Conservation (phyloP, 2,329 filamentous ascomycete species). For the Trichoderma polysporum region DNA sequence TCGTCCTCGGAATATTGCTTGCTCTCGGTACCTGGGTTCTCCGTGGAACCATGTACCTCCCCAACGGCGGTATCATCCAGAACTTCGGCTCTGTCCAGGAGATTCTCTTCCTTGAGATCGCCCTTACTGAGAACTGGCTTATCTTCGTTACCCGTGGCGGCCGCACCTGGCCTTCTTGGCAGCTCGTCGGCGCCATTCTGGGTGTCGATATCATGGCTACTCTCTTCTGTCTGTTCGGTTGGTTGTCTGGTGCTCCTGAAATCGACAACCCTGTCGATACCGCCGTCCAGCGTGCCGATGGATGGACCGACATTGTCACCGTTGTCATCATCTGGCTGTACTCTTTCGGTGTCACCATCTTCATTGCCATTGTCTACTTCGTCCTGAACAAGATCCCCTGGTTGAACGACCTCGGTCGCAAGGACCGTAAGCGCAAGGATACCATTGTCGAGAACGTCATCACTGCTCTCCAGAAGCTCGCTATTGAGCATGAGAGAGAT, state of each 20-base stretch:
- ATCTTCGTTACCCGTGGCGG: conserved; percentile 96
- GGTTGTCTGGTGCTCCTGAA: conserved; percentile 58
- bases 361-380: conserved; percentile 73
- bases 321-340: conserved; percentile 90
- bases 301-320: conserved; percentile 73
- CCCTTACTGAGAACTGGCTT: conserved; percentile 90
- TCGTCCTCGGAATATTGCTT: conserved; percentile 77
- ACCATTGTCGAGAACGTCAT: conserved; percentile 20
- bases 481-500: conserved; percentile 16
- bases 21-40: conserved; percentile 86
- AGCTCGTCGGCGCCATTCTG: conserved; percentile 74
- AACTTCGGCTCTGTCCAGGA: conserved; percentile 81
- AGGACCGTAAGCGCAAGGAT: conserved; percentile 70
- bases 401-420: conserved; percentile 90
- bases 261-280: conserved; percentile 14
- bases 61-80: conserved; percentile 81
- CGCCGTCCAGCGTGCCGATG: background rate
- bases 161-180: conserved; percentile 86
- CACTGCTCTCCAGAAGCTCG: conserved; percentile 19
- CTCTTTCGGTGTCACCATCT: conserved; percentile 84
- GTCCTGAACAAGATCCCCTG: conserved; percentile 76
- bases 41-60: conserved; percentile 77
- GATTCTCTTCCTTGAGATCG: conserved; percentile 86
- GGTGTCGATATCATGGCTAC: conserved; percentile 82
- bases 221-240: conserved; percentile 82